Percentiles rank a stretch among this genome's conserved stretches.
phyloP scores from a whole-genome alignment of 1,284 basidiomycete species.

The Testicularia cyperi region DNA sequence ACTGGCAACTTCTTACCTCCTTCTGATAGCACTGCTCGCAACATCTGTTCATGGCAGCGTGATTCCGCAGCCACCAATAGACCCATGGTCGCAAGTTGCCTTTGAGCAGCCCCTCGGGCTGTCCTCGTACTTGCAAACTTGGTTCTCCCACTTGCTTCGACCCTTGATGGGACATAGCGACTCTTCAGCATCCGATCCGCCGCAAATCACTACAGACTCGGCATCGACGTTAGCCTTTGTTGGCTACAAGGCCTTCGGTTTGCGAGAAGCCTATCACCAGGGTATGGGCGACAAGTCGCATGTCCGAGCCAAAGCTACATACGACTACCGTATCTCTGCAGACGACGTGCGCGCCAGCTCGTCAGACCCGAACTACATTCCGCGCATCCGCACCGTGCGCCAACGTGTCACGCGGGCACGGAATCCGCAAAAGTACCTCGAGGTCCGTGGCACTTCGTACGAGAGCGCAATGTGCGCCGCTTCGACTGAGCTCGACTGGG shows the following conservation, averaged over 20 bases:
- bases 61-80: too few relatives aligned
- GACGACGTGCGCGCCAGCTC: conserved; percentile 6
- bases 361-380: conserved; percentile 14
- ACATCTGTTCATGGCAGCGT: too few relatives aligned
- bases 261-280: conserved; percentile 36
- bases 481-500: conserved; percentile 59
- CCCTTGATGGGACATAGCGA: too few relatives aligned
- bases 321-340: conserved; percentile 26
- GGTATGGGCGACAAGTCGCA: conserved; percentile 26
- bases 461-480: conserved; percentile 28
- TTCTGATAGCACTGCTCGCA: too few relatives aligned
- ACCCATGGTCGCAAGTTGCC: too few relatives aligned
- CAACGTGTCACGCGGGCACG: conserved; percentile 33
- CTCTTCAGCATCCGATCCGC: too few relatives aligned
- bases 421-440: conserved; percentile 24
- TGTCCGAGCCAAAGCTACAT: conserved; percentile 15
- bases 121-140: too few relatives aligned
- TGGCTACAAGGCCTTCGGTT: conserved; percentile 13
- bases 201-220: too few relatives aligned
- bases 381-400: conserved; percentile 16
- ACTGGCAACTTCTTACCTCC: too few relatives aligned
- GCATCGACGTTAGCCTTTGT: too few relatives aligned
- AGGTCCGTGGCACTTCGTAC: conserved; percentile 31
- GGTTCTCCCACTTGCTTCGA: too few relatives aligned
- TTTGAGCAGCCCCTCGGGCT: too few relatives aligned